Evolutionary conservation across 2,329 filamentous ascomycete species (phyloP).

Genomic region (Neodidymelliopsis sp.): DNA sequence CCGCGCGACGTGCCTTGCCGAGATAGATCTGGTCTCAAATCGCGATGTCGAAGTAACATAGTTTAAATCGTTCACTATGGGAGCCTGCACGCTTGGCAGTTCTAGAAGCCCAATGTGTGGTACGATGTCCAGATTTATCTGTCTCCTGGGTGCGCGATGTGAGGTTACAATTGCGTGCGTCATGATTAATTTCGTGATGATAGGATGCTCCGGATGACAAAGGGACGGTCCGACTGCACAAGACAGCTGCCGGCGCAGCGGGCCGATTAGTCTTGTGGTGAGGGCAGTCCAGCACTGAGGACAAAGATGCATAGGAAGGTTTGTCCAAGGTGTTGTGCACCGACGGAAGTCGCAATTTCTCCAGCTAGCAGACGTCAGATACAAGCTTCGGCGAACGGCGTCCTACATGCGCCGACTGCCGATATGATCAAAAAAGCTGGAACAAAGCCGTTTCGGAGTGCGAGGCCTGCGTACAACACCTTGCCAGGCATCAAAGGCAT

Average conservation of each 20-base stretch:
- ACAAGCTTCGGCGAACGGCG: too few species aligned
- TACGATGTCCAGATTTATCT: background rate
- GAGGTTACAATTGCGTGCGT: background rate
- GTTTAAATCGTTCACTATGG: background rate
- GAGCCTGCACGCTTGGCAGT: too few species aligned
- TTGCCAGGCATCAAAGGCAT: too few species aligned
- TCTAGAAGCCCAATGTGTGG: background rate
- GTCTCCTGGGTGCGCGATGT: background rate
- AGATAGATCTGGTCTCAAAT: background rate
- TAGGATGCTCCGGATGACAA: background rate
- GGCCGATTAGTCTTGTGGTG: background rate
- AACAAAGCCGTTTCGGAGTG: too few species aligned
- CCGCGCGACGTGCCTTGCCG: background rate
- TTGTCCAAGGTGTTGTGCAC: conserved; percentile 10
- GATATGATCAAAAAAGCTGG: too few species aligned
- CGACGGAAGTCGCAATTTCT: conserved; percentile 1
- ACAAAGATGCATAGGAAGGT: background rate
- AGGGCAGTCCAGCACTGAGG: background rate
- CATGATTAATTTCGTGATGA: background rate
- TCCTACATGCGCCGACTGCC: too few species aligned
- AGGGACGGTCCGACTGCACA: background rate
- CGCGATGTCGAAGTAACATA: background rate
- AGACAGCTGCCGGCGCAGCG: background rate
- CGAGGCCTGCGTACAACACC: too few species aligned
- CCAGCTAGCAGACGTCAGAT: too few species aligned